A percentile compares a stretch with the other conserved stretches of the same genome.
These are phyloP conservation scores for Candida ortonii DNA, from an alignment of 805 yeast species.

Conservation along the genomic window DNA sequence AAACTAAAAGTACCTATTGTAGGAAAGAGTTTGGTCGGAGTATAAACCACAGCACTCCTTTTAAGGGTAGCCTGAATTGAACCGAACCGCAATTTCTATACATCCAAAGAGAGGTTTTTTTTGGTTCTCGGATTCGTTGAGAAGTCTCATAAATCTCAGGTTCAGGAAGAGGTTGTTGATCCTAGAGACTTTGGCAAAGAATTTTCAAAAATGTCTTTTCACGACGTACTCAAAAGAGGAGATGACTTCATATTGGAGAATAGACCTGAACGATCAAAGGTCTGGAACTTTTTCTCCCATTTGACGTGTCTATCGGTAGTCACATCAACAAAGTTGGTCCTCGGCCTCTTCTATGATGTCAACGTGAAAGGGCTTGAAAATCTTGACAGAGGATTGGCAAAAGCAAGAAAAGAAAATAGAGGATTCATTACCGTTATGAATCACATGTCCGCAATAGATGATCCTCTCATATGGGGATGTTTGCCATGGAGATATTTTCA, in stretches of 20 bases:
- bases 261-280: conserved; percentile 49
- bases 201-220: conserved; percentile 53
- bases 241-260: conserved; percentile 58
- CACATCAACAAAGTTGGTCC: conserved; percentile 56
- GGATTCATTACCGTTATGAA: conserved; percentile 86
- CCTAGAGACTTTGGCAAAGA: not conserved
- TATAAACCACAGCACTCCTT: too few species aligned
- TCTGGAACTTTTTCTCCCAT: conserved; percentile 70
- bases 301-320: conserved; percentile 67
- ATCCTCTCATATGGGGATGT: conserved; percentile 86
- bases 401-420: conserved; percentile 64
- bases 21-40: too few species aligned
- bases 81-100: too few species aligned
- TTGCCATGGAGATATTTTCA: conserved; percentile 68
- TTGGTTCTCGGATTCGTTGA: too few species aligned
- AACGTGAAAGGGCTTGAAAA: conserved; percentile 58
- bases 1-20: too few species aligned
- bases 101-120: too few species aligned
- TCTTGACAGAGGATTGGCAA: conserved; percentile 60
- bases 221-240: conserved; percentile 68
- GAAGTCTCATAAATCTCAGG: too few species aligned
- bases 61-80: too few species aligned
- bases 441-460: conserved; percentile 90
- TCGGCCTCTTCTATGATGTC: conserved; percentile 64
- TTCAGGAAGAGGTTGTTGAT: too few species aligned